phyloP scores from a whole-genome alignment of 2,329 filamentous ascomycete species.

The Teratosphaeria gauchensis region DNA sequence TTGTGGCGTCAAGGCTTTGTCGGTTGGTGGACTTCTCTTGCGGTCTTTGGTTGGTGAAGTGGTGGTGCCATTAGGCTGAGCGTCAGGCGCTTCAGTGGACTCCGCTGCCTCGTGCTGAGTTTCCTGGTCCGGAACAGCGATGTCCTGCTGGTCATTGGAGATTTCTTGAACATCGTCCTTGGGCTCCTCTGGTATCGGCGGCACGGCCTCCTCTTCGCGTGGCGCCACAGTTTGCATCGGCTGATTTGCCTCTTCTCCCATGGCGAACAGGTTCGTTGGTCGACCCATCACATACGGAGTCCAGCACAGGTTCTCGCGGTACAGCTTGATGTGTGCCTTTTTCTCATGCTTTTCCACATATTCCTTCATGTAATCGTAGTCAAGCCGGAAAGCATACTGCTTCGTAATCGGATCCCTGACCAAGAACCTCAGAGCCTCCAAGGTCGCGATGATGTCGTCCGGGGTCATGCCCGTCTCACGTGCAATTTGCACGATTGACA shows the following conservation, averaged over 20 bases:
- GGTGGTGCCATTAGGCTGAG: slow-evolving; percentile 11
- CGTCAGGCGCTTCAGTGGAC: slow-evolving; percentile 12
- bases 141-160: slow-evolving; percentile 7
- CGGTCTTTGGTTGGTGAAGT: not conserved
- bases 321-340: slow-evolving; percentile 79
- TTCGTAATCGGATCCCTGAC: slow-evolving; percentile 83
- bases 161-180: slow-evolving; percentile 36
- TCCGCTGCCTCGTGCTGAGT: slow-evolving; percentile 5
- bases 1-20: slow-evolving; percentile 19
- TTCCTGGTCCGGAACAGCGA: slow-evolving; percentile 1
- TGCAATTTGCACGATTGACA: slow-evolving; percentile 58
- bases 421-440: slow-evolving; percentile 82
- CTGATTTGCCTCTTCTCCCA: slow-evolving; percentile 28
- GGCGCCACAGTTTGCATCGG: slow-evolving; percentile 73
- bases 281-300: slow-evolving; percentile 96
- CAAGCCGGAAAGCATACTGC: slow-evolving; percentile 79
- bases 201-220: slow-evolving; percentile 56
- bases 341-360: slow-evolving; percentile 83
- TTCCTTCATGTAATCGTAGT: slow-evolving; percentile 73
- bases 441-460: slow-evolving; percentile 87
- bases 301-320: slow-evolving; percentile 76
- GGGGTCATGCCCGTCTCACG: slow-evolving; percentile 89
- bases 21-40: not conserved
- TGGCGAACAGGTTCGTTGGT: slow-evolving; percentile 26
- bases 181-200: slow-evolving; percentile 31